phyloP scores from a whole-genome alignment of 495 filamentous ascomycete genomes.

The Penicillium silybi region DNA sequence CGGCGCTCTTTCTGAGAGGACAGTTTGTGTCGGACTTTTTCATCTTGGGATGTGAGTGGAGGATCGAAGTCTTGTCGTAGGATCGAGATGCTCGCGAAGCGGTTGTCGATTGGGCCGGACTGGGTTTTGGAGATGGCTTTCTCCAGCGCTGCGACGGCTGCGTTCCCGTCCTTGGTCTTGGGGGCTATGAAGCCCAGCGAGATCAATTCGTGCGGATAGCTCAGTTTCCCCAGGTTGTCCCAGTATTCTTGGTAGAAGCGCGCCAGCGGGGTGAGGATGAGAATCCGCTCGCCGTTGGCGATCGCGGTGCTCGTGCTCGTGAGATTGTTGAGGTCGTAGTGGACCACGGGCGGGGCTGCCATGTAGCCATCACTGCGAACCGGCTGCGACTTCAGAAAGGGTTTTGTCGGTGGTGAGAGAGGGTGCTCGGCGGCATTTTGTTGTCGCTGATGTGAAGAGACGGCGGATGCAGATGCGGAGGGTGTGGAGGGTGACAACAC shows the following conservation, averaged over 20 bases:
- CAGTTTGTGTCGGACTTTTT: constrained; percentile 86
- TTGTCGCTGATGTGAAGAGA: constrained; percentile 44
- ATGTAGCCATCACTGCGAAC: constrained; percentile 51
- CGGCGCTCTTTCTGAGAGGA: constrained; percentile 80
- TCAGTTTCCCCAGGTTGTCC: constrained; percentile 83
- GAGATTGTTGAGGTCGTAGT: constrained; percentile 91
- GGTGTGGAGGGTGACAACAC: constrained; percentile 49
- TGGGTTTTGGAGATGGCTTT: constrained; percentile 81
- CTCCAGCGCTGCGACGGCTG: constrained; percentile 76
- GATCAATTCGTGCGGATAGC: constrained; percentile 90
- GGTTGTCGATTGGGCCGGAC: constrained; percentile 66
- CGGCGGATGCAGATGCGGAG: constrained; percentile 29
- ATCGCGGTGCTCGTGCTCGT: constrained; percentile 73
- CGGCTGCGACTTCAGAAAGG: constrained; percentile 66
- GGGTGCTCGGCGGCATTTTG: constrained; percentile 64
- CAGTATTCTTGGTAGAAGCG: constrained; percentile 93
- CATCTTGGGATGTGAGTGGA: constrained; percentile 72
- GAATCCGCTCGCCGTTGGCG: constrained; percentile 75
- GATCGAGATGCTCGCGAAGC: constrained; percentile 90
- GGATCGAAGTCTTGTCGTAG: constrained; percentile 93
- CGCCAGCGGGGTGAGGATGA: constrained; percentile 89
- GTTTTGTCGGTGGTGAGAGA: constrained; percentile 77
- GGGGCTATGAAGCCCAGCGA: constrained; percentile 96
- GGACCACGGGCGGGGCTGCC: constrained; percentile 80
- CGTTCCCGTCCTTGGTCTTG: constrained; percentile 82